Evolutionary conservation across 257 asterid genomes (phyloP).

Genomic region (Verbena officinalis): DNA sequence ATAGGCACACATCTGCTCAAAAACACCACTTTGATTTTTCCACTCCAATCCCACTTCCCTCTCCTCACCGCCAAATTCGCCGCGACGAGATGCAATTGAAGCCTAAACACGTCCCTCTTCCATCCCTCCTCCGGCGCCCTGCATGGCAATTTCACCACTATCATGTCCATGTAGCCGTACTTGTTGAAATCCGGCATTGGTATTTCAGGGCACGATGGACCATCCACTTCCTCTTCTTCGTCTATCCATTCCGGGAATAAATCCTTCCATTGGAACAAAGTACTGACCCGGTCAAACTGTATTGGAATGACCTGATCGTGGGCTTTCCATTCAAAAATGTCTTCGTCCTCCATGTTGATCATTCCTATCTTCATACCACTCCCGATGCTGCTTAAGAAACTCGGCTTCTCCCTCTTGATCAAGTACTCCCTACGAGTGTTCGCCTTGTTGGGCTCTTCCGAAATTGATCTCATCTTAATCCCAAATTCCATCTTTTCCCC

Average conservation of each 20-base stretch:
- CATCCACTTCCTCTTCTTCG: conserved; percentile 89
- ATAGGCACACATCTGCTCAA: conserved; percentile 76
- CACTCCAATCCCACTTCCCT: conserved; percentile 56
- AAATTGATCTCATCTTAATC: conserved; percentile 61
- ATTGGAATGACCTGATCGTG: conserved; percentile 42
- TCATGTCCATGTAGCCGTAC: conserved; percentile 53
- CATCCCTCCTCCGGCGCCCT: conserved; percentile 55
- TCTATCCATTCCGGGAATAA: conserved; percentile 96
- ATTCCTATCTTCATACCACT: conserved; percentile 62
- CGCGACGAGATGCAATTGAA: conserved; percentile 71
- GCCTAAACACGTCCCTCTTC: conserved; percentile 79
- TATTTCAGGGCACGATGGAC: conserved; percentile 79
- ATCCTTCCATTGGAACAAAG: conserved; percentile 68
- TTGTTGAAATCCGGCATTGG: conserved; percentile 66
- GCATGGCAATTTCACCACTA: conserved; percentile 79
- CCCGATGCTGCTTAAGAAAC: conserved; percentile 54
- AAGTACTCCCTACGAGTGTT: conserved; percentile 38
- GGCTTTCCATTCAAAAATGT: conserved; percentile 58
- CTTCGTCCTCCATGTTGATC: conserved; percentile 83
- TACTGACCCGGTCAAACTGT: conserved; percentile 49
- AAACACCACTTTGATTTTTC: conserved; percentile 59
- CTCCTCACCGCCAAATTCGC: conserved; percentile 67
- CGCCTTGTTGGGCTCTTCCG: conserved; percentile 43
- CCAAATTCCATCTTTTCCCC: conserved; percentile 49
- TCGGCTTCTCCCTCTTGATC: conserved; percentile 67